A percentile compares a stretch with the other conserved stretches of the same genome.
These are phyloP conservation scores for Sphaerulina vaccinii DNA, from an alignment of 2,329 filamentous ascomycete genomes.

Conservation along the genomic window DNA sequence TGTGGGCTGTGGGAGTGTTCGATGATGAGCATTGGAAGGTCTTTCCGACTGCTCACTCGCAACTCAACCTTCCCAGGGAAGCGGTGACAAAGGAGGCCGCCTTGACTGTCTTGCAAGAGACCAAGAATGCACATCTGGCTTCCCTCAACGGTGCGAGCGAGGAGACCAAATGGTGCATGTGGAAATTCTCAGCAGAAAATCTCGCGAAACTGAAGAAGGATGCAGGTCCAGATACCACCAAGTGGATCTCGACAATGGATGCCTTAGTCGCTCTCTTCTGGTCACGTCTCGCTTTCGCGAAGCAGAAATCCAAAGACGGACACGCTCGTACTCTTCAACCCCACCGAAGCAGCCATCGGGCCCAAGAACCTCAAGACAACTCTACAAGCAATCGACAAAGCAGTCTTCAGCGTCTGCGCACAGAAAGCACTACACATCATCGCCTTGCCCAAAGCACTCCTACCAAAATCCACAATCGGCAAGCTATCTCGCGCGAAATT, in stretches of 20 bases:
- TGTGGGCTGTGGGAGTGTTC: constrained; percentile 4
- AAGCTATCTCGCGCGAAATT: constrained; percentile 28
- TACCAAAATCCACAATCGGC: constrained; percentile 28
- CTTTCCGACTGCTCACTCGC: constrained; percentile 16
- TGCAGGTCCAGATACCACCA: background rate
- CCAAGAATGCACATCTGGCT: constrained; percentile 11
- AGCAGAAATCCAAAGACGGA: constrained; percentile 14
- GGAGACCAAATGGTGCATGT: constrained; percentile 16
- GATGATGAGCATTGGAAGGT: constrained; percentile 15
- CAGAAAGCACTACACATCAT: constrained; percentile 25
- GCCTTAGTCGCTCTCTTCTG: constrained; percentile 24
- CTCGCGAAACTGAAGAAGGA: constrained; percentile 20
- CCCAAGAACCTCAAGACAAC: constrained; percentile 19
- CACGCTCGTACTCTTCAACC: constrained; percentile 27
- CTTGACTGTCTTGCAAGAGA: constrained; percentile 7
- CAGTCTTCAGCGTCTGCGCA: constrained; percentile 21
- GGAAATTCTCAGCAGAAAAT: constrained; percentile 19
- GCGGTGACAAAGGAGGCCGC: constrained; percentile 8
- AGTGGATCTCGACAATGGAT: constrained; percentile 27
- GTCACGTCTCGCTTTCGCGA: constrained; percentile 16
- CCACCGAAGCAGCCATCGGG: constrained; percentile 23
- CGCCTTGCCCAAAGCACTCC: constrained; percentile 20
- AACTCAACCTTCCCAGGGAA: constrained; percentile 14
- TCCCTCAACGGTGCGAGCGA: constrained; percentile 4
- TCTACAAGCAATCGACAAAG: constrained; percentile 21